These are phyloP conservation scores for Dothistroma septosporum DNA, from an alignment of 2,329 filamentous ascomycete species.

Conservation along the genomic window DNA sequence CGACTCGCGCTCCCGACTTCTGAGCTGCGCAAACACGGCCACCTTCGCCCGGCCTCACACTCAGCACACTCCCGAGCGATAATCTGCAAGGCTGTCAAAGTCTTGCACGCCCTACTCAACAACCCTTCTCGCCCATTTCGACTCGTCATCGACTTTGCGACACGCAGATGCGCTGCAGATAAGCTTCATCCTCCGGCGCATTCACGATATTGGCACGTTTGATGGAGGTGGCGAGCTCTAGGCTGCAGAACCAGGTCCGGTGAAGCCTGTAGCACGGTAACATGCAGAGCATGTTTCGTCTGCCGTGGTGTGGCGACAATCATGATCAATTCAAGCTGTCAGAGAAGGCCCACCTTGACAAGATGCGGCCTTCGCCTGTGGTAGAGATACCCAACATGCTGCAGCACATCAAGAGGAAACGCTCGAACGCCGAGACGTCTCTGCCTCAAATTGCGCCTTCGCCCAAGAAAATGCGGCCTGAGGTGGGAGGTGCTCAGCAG, in stretches of 20 bases:
- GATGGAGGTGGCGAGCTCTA: constrained; percentile 25
- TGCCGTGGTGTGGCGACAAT: constrained; percentile 45
- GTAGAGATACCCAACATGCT: constrained; percentile 44
- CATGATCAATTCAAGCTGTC: constrained; percentile 24
- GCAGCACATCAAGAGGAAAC: constrained; percentile 57
- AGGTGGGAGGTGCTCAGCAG: constrained; percentile 32
- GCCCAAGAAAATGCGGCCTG: constrained; percentile 22
- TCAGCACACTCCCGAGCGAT: neutral
- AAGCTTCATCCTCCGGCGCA: constrained; percentile 22
- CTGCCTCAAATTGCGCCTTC: constrained; percentile 18
- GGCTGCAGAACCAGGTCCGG: constrained; percentile 17
- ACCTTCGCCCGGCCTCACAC: constrained; percentile 8
- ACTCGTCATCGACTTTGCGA: constrained; percentile 9
- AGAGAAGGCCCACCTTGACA: constrained; percentile 34
- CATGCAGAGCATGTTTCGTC: constrained; percentile 51
- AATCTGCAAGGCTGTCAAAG: neutral
- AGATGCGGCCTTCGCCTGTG: constrained; percentile 43
- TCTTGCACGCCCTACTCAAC: constrained; percentile 6
- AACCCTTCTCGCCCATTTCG: constrained; percentile 8
- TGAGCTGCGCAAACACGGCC: neutral
- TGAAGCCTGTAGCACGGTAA: constrained; percentile 26
- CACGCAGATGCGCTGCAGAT: constrained; percentile 20
- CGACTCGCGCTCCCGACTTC: neutral
- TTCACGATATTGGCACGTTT: constrained; percentile 16
- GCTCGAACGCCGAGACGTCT: constrained; percentile 43